Conservation (phyloP, 2,329 filamentous ascomycete genomes). For the Cytospora piceae region DNA sequence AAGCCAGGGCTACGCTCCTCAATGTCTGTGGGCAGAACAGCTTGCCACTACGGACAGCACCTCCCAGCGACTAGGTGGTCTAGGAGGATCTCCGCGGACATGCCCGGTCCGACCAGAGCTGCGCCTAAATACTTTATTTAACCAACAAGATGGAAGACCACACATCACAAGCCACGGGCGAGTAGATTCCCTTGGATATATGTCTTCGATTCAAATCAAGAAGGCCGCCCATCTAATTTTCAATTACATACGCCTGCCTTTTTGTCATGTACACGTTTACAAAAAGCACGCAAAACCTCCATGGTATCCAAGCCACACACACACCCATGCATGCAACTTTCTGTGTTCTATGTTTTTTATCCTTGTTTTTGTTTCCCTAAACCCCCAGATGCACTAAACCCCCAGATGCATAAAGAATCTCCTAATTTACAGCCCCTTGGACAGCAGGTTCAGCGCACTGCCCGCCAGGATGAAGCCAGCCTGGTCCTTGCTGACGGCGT, state of each 20-base stretch:
- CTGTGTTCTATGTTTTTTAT: neutral
- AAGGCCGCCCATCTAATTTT: conserved; percentile 9
- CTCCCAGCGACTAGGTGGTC: no score
- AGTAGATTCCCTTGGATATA: neutral
- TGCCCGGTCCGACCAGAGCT: no score
- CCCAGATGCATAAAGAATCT: neutral
- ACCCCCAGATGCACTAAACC: neutral
- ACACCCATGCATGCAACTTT: neutral
- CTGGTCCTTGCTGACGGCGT: conserved; percentile 88
- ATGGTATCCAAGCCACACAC: conserved; percentile 11
- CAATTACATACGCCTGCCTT: conserved; percentile 12
- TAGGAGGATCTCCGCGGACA: no score
- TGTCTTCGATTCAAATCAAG: conserved; percentile 10
- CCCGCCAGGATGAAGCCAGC: conserved; percentile 90
- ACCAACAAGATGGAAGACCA: neutral
- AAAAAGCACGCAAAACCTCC: conserved; percentile 13
- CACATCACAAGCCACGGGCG: neutral
- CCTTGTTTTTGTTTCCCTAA: neutral
- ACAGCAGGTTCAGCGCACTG: conserved; percentile 88
- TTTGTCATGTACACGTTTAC: conserved; percentile 20
- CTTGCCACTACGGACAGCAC: no score
- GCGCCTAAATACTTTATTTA: no score
- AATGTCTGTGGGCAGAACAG: no score
- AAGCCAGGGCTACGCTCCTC: no score
- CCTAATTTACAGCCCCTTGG: conserved; percentile 52